Evolutionary conservation across 192 early-diverging fungal genomes (phyloP), one percentile per base, ranked within the genome.

Genomic region (Mortierella hygrophila): DNA sequence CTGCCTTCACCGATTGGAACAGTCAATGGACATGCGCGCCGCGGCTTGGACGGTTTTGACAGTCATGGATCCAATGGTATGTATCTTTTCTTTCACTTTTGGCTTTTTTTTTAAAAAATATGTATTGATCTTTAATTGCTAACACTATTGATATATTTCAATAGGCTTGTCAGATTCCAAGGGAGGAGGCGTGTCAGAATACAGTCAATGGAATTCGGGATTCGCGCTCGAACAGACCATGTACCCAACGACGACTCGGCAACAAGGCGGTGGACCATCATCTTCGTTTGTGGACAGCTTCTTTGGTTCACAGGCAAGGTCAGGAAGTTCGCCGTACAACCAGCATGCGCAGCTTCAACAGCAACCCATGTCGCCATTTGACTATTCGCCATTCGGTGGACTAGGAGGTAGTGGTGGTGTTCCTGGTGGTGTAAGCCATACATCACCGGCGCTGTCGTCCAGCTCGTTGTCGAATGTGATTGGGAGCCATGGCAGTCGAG

Each of bases 191-290:
- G 68, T 81, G 8, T 78, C 84, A 7, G 84, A 86, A 38, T 86
- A 86, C 52, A 86, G 84, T 70, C 84, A 86, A 65, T 86, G 84
- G 84, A 86, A 86, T 54, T 86, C 79, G 41, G 84, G 84, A 26
- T 86, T 86, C 42, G 76, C 79, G 18, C 63, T 86, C 18, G 84
- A 86, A 7, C 78, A 80, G n/a, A 63, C 79, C 49, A 81, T 86
- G 79, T 79, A 85, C 37, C 75, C 77, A 52, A 41, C 68, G 6
- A 37, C 72, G 16, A 41, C 57, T 26, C 75, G 42, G n/a, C 82
- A 75, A 55, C 77, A 79, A 26, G 23, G 49, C 3, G 16, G 18
- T 52, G 46, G 40, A 26, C 44, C 70, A 13, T 65, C 76, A 20
- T 72, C 73, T 23, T 60, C 78, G 40, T 86, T 81, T 70, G 70